phyloP scores from a whole-genome alignment of 2,329 filamentous ascomycete genomes.

The Immersiporthe knoxdaviesiana region DNA sequence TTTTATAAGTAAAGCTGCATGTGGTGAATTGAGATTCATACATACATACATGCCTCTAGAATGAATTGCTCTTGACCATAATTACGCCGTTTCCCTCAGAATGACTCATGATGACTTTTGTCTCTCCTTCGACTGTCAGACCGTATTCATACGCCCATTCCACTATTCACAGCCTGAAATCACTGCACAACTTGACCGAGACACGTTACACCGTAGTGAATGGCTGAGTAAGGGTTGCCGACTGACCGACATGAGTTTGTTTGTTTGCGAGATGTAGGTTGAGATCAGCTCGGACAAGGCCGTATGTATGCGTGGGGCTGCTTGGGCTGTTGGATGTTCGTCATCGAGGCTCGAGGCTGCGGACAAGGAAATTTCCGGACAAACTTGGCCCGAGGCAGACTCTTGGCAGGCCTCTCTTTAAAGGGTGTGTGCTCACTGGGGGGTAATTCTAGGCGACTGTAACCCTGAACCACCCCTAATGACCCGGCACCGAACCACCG shows the following conservation, averaged over 20 bases:
- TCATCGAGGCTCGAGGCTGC: not conserved
- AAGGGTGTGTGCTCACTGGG: no score
- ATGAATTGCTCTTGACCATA: not conserved
- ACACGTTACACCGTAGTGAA: not conserved
- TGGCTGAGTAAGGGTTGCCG: not conserved
- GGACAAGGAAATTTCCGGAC: not conserved
- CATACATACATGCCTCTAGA: not conserved
- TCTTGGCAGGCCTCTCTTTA: not conserved
- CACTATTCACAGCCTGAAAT: not conserved
- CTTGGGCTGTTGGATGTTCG: no score
- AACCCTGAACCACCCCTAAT: not conserved
- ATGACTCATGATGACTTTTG: slow-evolving; percentile 8
- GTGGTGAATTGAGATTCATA: not conserved
- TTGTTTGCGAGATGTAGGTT: no score
- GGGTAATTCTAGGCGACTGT: not conserved
- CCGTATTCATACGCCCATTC: not conserved
- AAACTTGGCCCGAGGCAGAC: not conserved
- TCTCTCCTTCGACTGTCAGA: not conserved
- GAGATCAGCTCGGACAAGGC: not conserved
- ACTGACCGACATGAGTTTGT: not conserved
- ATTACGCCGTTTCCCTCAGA: not conserved
- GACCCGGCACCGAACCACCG: slow-evolving; percentile 2
- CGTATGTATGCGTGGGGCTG: not conserved
- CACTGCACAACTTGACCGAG: not conserved
- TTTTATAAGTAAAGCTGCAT: not conserved